These are phyloP conservation scores for Lentinula lateritia DNA, from an alignment of 768 basidiomycete species.

Conservation along the genomic window DNA sequence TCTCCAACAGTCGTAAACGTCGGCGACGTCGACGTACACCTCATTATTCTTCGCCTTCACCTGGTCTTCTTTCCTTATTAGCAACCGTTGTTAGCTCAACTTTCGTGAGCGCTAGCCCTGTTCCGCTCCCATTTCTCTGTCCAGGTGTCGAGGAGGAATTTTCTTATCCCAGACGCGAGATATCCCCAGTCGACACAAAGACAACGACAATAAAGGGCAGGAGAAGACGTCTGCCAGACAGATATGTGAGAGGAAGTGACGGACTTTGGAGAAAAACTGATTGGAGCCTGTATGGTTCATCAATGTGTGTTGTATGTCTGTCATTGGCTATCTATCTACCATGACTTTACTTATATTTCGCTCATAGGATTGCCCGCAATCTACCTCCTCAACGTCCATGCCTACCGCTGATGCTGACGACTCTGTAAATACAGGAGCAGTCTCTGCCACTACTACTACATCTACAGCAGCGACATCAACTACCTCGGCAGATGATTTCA, in stretches of 20 bases:
- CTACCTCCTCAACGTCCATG: background rate
- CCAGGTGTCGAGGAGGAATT: constrained; percentile 33
- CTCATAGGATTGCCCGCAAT: background rate
- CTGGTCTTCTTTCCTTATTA: constrained; percentile 47
- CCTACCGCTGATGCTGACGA: background rate
- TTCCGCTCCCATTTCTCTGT: constrained; percentile 59
- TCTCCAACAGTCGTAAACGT: constrained; percentile 14
- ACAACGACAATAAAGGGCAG: background rate
- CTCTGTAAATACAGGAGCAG: constrained; percentile 1
- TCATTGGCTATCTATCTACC: background rate
- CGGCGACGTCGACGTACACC: constrained; percentile 17
- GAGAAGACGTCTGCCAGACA: constrained; percentile 41
- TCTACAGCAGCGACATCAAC: constrained; percentile 4
- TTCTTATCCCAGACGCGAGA: background rate
- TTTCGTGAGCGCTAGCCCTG: constrained; percentile 41
- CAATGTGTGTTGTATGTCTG: constrained; percentile 48
- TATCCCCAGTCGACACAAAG: background rate
- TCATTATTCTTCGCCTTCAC: constrained; percentile 34
- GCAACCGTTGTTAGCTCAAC: constrained; percentile 47
- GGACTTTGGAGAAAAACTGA: constrained; percentile 50
- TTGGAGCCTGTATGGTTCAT: constrained; percentile 71
- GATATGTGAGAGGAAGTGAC: constrained; percentile 46
- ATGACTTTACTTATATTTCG: background rate
- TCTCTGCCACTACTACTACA: background rate
- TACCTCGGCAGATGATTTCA: constrained; percentile 17